A percentile compares a stretch with the other conserved stretches of the same genome.
phyloP scores from a whole-genome alignment of 2,329 filamentous ascomycete species.

The Fusarium guadeloupense region DNA sequence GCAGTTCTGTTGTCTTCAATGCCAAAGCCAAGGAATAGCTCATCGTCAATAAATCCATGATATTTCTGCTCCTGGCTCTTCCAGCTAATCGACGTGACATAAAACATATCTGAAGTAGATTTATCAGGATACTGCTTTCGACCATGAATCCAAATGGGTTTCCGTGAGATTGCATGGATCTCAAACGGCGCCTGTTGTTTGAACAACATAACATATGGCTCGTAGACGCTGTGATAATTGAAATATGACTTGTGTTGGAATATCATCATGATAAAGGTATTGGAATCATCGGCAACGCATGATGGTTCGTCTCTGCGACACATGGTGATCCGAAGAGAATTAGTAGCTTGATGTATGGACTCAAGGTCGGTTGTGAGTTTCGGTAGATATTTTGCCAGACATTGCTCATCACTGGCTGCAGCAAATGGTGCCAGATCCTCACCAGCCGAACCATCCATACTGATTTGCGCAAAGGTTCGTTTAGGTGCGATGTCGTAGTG shows the following conservation, averaged over 20 bases:
- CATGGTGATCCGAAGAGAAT: conserved; percentile 64
- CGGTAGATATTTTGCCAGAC: conserved; percentile 59
- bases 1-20: conserved; percentile 61
- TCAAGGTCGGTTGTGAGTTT: conserved; percentile 48
- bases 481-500: conserved; percentile 63
- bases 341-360: conserved; percentile 68
- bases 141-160: conserved; percentile 66
- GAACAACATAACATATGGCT: conserved; percentile 65
- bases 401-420: conserved; percentile 53
- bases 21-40: conserved; percentile 64
- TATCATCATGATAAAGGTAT: conserved; percentile 65
- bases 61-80: conserved; percentile 57
- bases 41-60: conserved; percentile 66
- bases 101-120: conserved; percentile 63
- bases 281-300: conserved; percentile 54
- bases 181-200: conserved; percentile 58
- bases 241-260: conserved; percentile 64
- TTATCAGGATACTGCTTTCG: conserved; percentile 48
- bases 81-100: conserved; percentile 67
- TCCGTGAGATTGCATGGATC: conserved; percentile 58
- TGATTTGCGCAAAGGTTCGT: conserved; percentile 59
- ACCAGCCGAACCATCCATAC: conserved; percentile 56
- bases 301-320: conserved; percentile 57
- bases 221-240: conserved; percentile 60
- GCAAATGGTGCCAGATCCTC: conserved; percentile 54